Evolutionary conservation across 495 filamentous ascomycete genomes (phyloP).

Genomic region (Hypoxylon fragiforme): DNA sequence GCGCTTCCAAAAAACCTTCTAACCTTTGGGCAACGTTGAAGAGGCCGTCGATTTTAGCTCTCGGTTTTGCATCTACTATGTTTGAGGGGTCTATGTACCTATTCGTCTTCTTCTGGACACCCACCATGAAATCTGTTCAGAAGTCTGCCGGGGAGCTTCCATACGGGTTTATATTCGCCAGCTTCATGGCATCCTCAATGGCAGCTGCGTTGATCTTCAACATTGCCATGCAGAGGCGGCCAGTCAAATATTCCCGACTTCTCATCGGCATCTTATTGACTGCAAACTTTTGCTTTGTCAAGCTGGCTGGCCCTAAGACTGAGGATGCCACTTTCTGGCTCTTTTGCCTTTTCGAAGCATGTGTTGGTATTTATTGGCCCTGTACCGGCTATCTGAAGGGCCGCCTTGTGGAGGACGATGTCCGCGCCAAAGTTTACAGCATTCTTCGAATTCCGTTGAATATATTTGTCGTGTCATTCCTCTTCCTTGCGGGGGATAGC

Average conservation of each 20-base stretch:
- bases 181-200: slow-evolving; percentile 61
- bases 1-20: slow-evolving; percentile 11
- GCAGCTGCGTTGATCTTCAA: slow-evolving; percentile 52
- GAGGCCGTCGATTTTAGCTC: slow-evolving; percentile 47
- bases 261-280: slow-evolving; percentile 43
- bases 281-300: slow-evolving; percentile 43
- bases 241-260: slow-evolving; percentile 35
- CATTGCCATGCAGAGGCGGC: slow-evolving; percentile 38
- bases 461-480: slow-evolving; percentile 54
- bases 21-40: slow-evolving; percentile 28
- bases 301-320: slow-evolving; percentile 43
- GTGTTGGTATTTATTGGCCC: slow-evolving; percentile 59
- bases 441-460: slow-evolving; percentile 56
- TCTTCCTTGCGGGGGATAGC: slow-evolving; percentile 50
- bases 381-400: slow-evolving; percentile 55
- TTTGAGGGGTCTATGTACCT: slow-evolving; percentile 65
- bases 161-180: slow-evolving; percentile 60
- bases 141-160: slow-evolving; percentile 44
- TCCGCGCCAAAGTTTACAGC: slow-evolving; percentile 56
- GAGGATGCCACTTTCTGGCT: slow-evolving; percentile 55
- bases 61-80: slow-evolving; percentile 53
- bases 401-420: slow-evolving; percentile 51
- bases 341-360: slow-evolving; percentile 57
- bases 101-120: slow-evolving; percentile 62
- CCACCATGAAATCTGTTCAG: slow-evolving; percentile 49